Evolutionary conservation across 805 yeast genomes (phyloP).

Genomic region (Saccharomycopsis amapae): DNA sequence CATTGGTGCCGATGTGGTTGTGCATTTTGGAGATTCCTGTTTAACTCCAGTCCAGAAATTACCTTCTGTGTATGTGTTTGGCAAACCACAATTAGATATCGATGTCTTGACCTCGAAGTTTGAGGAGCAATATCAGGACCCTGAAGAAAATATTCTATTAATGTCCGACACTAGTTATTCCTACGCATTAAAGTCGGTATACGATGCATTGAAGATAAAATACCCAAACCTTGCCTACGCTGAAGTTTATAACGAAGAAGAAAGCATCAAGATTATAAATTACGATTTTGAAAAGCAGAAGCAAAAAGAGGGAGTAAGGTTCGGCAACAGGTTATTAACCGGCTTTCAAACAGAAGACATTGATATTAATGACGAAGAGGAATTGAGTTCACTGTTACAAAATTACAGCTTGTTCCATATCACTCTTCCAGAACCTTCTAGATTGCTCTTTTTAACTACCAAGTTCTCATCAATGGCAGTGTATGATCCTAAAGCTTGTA

Average conservation of each 20-base stretch:
- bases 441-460: constrained; percentile 68
- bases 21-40: constrained; percentile 95
- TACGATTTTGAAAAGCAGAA: constrained; percentile 26
- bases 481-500: constrained; percentile 36
- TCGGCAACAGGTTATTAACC: constrained; percentile 29
- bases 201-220: constrained; percentile 27
- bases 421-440: constrained; percentile 69
- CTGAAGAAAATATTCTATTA: constrained; percentile 41
- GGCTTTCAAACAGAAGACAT: not conserved
- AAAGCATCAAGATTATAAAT: constrained; percentile 38
- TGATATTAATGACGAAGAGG: constrained; percentile 26
- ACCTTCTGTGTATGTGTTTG: constrained; percentile 76
- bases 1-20: constrained; percentile 73
- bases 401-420: constrained; percentile 63
- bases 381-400: constrained; percentile 27
- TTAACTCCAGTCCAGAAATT: constrained; percentile 66
- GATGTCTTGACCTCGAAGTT: constrained; percentile 35
- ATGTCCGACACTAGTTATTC: constrained; percentile 75
- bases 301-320: constrained; percentile 18
- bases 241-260: constrained; percentile 23
- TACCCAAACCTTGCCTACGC: constrained; percentile 32
- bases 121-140: constrained; percentile 34
- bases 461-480: constrained; percentile 49
- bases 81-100: constrained; percentile 51
- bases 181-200: constrained; percentile 35